A percentile compares a stretch with the other conserved stretches of the same genome.
phyloP scores from a whole-genome alignment of 2,329 filamentous ascomycete genomes.

The Colletotrichum sp. region DNA sequence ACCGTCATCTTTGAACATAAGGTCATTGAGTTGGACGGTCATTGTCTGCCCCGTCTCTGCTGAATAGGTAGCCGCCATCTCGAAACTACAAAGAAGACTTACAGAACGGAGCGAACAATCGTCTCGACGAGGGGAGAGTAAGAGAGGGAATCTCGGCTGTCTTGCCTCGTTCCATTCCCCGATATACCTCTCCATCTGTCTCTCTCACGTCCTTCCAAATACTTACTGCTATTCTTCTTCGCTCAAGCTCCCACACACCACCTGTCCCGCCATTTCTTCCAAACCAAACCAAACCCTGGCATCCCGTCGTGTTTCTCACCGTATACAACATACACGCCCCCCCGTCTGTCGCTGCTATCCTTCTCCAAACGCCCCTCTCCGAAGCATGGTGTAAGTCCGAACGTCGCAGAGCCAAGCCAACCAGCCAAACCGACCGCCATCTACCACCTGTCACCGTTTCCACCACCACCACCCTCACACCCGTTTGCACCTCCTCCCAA shows the following conservation, averaged over 20 bases:
- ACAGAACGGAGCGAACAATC: conserved; percentile 13
- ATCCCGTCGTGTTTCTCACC: conserved; percentile 13
- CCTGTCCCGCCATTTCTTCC: neutral
- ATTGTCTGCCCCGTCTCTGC: conserved; percentile 22
- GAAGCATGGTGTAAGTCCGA: conserved; percentile 22
- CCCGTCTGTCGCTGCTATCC: neutral
- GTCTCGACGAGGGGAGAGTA: neutral
- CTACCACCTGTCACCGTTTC: neutral
- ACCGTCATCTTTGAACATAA: conserved; percentile 21
- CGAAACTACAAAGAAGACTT: conserved; percentile 5
- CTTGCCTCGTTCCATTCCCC: conserved; percentile 8
- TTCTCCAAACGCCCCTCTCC: conserved; percentile 14
- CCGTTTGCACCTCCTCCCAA: conserved; percentile 18
- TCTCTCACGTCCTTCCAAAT: neutral
- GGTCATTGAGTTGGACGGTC: conserved; percentile 23
- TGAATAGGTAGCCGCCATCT: conserved; percentile 5
- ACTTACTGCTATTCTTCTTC: neutral
- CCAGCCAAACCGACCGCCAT: neutral
- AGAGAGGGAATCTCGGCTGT: conserved; percentile 1
- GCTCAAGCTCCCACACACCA: neutral
- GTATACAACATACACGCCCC: conserved; percentile 7
- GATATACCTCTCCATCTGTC: conserved; percentile 6
- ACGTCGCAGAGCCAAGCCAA: conserved; percentile 12
- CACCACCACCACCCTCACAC: neutral
- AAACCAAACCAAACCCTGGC: neutral